Evolutionary conservation across 495 filamentous ascomycete species (phyloP).

Genomic region (Aspergillus funiculosus): DNA sequence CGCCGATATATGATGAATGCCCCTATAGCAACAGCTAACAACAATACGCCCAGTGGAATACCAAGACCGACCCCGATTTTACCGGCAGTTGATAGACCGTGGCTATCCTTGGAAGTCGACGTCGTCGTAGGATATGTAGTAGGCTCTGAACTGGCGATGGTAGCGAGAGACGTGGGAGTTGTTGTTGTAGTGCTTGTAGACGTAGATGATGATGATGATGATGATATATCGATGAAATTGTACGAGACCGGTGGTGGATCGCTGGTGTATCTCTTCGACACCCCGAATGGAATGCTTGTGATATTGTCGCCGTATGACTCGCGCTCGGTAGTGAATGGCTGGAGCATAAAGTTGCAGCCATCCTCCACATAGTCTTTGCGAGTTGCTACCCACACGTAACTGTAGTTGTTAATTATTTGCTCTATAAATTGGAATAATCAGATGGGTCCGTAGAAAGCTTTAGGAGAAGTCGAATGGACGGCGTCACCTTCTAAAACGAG

Average conservation of each 20-base stretch:
- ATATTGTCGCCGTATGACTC: slow-evolving; percentile 8
- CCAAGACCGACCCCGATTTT: slow-evolving; percentile 3
- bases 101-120: background rate
- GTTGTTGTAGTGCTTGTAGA: background rate
- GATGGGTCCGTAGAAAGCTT: background rate
- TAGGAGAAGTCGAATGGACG: background rate
- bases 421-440: background rate
- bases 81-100: background rate
- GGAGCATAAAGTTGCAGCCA: slow-evolving; percentile 16
- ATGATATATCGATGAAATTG: slow-evolving; percentile 7
- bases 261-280: slow-evolving; percentile 10
- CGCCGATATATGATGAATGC: slow-evolving; percentile 1
- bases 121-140: background rate
- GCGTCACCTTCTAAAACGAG: background rate
- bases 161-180: background rate
- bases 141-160: background rate
- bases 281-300: slow-evolving; percentile 12
- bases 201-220: background rate
- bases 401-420: slow-evolving; percentile 9
- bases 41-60: slow-evolving; percentile 3
- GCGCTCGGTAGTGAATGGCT: slow-evolving; percentile 2
- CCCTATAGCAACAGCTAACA: background rate
- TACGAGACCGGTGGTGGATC: slow-evolving; percentile 15
- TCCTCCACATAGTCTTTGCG: slow-evolving; percentile 13
- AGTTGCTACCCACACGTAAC: slow-evolving; percentile 17